Evolutionary conservation across 163 green algal species (phyloP), one percentile per base, ranked within the genome.

Genomic region (Trebouxia gelatinosa): DNA sequence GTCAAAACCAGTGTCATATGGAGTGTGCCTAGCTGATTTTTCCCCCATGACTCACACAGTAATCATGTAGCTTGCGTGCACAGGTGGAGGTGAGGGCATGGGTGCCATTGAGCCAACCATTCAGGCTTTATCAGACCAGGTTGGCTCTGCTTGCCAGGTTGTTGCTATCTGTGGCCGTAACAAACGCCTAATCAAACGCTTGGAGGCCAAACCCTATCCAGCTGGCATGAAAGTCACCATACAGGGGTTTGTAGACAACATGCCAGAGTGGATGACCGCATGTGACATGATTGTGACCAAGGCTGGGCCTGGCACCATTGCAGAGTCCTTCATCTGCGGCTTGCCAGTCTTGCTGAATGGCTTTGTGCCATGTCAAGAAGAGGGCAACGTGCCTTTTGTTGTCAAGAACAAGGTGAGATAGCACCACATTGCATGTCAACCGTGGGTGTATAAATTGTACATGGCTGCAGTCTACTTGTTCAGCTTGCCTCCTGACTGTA

Each of bases 301-400:
- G 85, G 95, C 96, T 23, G 96, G 96, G 2, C 96, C 96, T 0
- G 96, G 96, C 57, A 99, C 96, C 64, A 99, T 99, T 72, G 96
- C 93, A 9, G 96, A 99, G 85, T 91, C 94, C 31, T 90, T 99
- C 75, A 98, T 98, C 74, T 93, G 86, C 57, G 95, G 96, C 4
- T 89, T 98, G 61, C 95, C 96, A 46, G 94, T 98, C 80, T 86
- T 99, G 51, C 89, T 99, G 43, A 99, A 99, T 78, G 93, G 89
- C 46, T 77, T 81, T 68, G 65, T 81, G 46, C 76, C 76, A 28
- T 81, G 76, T 34, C 76, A 81, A 48, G 76, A 68, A n/a, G 48
- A 81, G n/a, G 64, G 46, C 64, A 79, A 79, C 35, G 95, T 99
- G 65, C 90, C 94, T 0, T 98, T 94, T 82, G 96, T 99, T 28